Evolutionary conservation across 768 basidiomycete genomes (phyloP).

Genomic region (Hericium rajendrae): DNA sequence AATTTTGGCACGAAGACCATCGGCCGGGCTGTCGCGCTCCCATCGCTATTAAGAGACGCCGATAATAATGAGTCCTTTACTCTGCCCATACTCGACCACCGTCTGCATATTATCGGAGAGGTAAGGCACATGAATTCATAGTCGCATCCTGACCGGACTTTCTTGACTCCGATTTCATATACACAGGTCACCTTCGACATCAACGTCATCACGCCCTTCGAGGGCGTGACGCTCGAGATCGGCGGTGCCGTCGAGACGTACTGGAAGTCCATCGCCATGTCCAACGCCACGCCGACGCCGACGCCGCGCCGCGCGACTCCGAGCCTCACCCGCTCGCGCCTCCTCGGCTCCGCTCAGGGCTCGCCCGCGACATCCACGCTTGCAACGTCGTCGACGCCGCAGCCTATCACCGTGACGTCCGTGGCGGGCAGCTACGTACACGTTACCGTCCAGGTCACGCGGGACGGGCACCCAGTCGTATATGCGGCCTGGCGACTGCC

Average conservation of each 20-base stretch:
- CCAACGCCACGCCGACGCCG: conserved; percentile 23
- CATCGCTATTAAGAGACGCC: conserved; percentile 56
- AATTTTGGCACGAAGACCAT: conserved; percentile 97
- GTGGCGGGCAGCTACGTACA: conserved; percentile 84
- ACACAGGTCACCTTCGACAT: conserved; percentile 79
- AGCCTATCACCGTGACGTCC: conserved; percentile 78
- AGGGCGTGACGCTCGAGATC: conserved; percentile 86
- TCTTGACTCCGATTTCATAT: neutral
- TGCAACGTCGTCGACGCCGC: conserved; percentile 29
- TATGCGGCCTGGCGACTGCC: conserved; percentile 73
- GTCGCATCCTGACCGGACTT: neutral
- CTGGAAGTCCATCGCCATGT: conserved; percentile 81
- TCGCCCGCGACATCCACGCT: conserved; percentile 62
- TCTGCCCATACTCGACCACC: conserved; percentile 84
- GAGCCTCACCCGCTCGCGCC: conserved; percentile 18
- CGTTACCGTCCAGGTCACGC: conserved; percentile 82
- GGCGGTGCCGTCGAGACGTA: conserved; percentile 96
- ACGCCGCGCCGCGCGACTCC: conserved; percentile 15
- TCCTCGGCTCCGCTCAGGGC: conserved; percentile 26
- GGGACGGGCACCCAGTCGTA: conserved; percentile 84
- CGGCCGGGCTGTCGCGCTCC: conserved; percentile 81
- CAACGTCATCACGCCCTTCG: conserved; percentile 80
- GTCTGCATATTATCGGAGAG: conserved; percentile 91
- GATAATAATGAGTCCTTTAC: conserved; percentile 44
- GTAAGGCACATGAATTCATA: conserved; percentile 28